Percentiles rank a stretch among this genome's conserved stretches.
phyloP scores from a whole-genome alignment of 1,284 basidiomycete species.

The Xerocomus minutiporus region DNA sequence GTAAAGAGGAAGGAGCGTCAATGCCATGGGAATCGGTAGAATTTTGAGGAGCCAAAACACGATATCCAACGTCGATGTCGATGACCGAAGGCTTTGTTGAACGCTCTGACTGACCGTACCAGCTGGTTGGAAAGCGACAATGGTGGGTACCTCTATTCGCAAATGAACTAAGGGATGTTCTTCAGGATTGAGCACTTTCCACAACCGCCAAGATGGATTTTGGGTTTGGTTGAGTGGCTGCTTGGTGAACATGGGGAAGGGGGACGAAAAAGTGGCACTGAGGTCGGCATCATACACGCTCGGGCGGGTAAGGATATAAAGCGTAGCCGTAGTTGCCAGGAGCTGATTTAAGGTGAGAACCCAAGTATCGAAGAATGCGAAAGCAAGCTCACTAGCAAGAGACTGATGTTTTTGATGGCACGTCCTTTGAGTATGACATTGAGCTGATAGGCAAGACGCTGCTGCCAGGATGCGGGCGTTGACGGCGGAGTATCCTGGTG shows the following conservation, averaged over 20 bases:
- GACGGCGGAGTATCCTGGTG: conserved; percentile 30
- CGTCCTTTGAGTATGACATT: conserved; percentile 63
- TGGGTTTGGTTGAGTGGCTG: conserved; percentile 29
- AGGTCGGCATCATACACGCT: conserved; percentile 36
- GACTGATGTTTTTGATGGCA: conserved; percentile 75
- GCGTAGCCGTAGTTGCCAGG: conserved; percentile 64
- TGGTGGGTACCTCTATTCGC: conserved; percentile 73
- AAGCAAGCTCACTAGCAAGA: conserved; percentile 58
- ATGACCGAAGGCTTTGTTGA: conserved; percentile 40
- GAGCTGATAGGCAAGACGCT: conserved; percentile 39
- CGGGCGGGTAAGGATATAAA: conserved; percentile 68
- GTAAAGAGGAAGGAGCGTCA: conserved; percentile 74
- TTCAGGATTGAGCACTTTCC: conserved; percentile 77
- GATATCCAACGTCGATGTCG: conserved; percentile 47
- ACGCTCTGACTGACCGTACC: conserved; percentile 23
- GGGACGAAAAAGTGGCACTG: conserved; percentile 22
- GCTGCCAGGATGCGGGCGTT: conserved; percentile 42
- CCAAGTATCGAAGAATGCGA: conserved; percentile 1
- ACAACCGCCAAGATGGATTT: conserved; percentile 62
- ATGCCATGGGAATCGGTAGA: conserved; percentile 79
- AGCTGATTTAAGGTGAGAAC: conserved; percentile 42
- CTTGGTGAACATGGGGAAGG: conserved; percentile 36
- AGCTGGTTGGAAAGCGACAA: conserved; percentile 62
- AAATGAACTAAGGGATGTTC: conserved; percentile 72
- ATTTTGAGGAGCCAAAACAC: conserved; percentile 76